phyloP scores from a whole-genome alignment of 208 protist genomes.

The Leishmania tarentolae region DNA sequence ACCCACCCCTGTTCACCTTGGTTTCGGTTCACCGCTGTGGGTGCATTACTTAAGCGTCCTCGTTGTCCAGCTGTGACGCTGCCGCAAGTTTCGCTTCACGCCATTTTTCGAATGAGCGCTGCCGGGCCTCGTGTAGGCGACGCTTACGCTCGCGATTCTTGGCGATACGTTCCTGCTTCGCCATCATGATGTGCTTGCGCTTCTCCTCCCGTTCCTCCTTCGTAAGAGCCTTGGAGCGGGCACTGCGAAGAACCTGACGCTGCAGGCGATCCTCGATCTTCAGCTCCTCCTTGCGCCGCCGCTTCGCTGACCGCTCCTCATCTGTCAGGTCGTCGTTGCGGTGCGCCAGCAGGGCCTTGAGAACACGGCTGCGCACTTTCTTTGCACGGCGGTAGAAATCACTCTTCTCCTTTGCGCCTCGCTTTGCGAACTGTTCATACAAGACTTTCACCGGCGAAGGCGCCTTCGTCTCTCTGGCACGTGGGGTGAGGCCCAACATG shows the following conservation, averaged over 20 bases:
- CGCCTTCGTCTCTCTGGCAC: constrained; percentile 77
- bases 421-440: constrained; percentile 74
- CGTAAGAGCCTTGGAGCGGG: constrained; percentile 48
- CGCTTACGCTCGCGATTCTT: constrained; percentile 87
- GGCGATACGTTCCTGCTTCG: constrained; percentile 89
- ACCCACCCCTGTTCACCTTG: background rate
- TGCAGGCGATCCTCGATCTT: constrained; percentile 82
- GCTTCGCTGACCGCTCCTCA: constrained; percentile 69
- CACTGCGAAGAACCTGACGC: constrained; percentile 66
- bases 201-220: constrained; percentile 88
- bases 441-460: constrained; percentile 77
- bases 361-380: constrained; percentile 62
- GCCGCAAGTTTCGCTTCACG: constrained; percentile 71
- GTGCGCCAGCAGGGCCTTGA: constrained; percentile 78
- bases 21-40: background rate
- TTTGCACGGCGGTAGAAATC: constrained; percentile 66
- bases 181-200: constrained; percentile 72
- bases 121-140: constrained; percentile 65
- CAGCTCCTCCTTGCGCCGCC: constrained; percentile 70
- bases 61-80: constrained; percentile 36
- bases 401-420: constrained; percentile 51
- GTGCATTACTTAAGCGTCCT: constrained; percentile 14
- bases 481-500: constrained; percentile 64
- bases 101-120: constrained; percentile 84
- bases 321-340: constrained; percentile 78